A percentile compares a stretch with the other conserved stretches of the same genome.
phyloP scores from a whole-genome alignment of 2,329 filamentous ascomycete genomes.

The Zymoseptoria crescenta region DNA sequence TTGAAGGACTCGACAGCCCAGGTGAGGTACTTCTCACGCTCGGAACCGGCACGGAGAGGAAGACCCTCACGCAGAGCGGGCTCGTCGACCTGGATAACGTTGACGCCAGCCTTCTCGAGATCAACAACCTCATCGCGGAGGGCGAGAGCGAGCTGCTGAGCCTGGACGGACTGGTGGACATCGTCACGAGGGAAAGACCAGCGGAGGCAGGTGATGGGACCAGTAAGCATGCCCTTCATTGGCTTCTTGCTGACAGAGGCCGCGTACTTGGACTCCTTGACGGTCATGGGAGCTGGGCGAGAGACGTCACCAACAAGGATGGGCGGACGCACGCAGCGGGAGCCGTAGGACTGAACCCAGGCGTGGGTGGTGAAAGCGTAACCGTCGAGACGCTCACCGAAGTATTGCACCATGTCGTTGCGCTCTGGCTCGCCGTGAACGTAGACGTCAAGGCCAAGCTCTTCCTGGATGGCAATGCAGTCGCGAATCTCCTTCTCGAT shows the following conservation, averaged over 20 bases:
- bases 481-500: slow-evolving; percentile 98
- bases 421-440: slow-evolving; percentile 99
- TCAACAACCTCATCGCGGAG: slow-evolving; percentile 98
- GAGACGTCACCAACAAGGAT: slow-evolving; percentile 99
- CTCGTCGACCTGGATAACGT: slow-evolving; percentile 98
- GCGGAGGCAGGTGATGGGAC: slow-evolving; percentile 94
- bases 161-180: slow-evolving; percentile 97
- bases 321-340: slow-evolving; percentile 93
- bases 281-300: slow-evolving; percentile 92
- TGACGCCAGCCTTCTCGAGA: slow-evolving; percentile 92
- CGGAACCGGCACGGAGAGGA: slow-evolving; percentile 83
- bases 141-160: slow-evolving; percentile 95
- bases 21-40: slow-evolving; percentile 91
- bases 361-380: slow-evolving; percentile 99
- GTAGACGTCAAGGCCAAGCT: slow-evolving; percentile 92
- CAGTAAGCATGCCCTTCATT: slow-evolving; percentile 99
- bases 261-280: slow-evolving; percentile 99
- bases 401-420: slow-evolving; percentile 99
- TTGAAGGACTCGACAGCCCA: slow-evolving; percentile 99
- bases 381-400: slow-evolving; percentile 91
- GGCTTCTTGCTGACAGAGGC: slow-evolving; percentile 94
- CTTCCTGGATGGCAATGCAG: slow-evolving; percentile 93
- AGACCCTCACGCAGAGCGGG: slow-evolving; percentile 99
- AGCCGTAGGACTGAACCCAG: slow-evolving; percentile 98
- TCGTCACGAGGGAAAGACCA: slow-evolving; percentile 99